A percentile compares a stretch with the other conserved stretches of the same genome.
These are phyloP conservation scores for Suillus cothurnatus DNA, from an alignment of 768 basidiomycete genomes.

Conservation along the genomic window DNA sequence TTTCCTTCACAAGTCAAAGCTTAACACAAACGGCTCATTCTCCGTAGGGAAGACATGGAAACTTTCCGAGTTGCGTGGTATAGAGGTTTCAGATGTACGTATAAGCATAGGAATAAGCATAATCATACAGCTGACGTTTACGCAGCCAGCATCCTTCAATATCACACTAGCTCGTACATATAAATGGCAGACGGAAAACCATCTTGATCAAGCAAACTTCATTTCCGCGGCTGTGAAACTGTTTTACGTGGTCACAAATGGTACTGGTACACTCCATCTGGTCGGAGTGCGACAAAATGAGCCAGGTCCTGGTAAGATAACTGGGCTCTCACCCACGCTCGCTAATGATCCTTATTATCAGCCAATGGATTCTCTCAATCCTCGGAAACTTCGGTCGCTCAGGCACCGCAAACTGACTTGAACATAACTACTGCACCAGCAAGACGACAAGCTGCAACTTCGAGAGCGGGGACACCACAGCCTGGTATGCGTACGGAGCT, in stretches of 20 bases:
- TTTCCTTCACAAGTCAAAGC: constrained; percentile 94
- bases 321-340: constrained; percentile 2
- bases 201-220: constrained; percentile 73
- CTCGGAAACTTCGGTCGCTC: constrained; percentile 15
- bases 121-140: constrained; percentile 17
- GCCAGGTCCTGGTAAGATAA: constrained; percentile 34
- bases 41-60: constrained; percentile 98
- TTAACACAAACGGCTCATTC: constrained; percentile 92
- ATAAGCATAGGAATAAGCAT: constrained; percentile 14
- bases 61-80: constrained; percentile 73
- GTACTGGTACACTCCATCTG: constrained; percentile 51
- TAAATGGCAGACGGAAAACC: constrained; percentile 83
- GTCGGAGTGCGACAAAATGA: constrained; percentile 56
- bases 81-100: constrained; percentile 79
- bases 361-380: constrained; percentile 20
- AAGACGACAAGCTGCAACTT: constrained; percentile 6
- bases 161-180: constrained; percentile 90
- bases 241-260: constrained; percentile 51
- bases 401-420: constrained; percentile 17
- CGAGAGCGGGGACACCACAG: constrained; percentile 10
- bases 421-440: constrained; percentile 6
- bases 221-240: constrained; percentile 65
- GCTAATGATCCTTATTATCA: constrained; percentile 10
- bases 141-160: constrained; percentile 67
- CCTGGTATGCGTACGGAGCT: constrained; percentile 14